phyloP scores from a whole-genome alignment of 768 basidiomycete genomes.

The Brasilioporus rufonigricans region DNA sequence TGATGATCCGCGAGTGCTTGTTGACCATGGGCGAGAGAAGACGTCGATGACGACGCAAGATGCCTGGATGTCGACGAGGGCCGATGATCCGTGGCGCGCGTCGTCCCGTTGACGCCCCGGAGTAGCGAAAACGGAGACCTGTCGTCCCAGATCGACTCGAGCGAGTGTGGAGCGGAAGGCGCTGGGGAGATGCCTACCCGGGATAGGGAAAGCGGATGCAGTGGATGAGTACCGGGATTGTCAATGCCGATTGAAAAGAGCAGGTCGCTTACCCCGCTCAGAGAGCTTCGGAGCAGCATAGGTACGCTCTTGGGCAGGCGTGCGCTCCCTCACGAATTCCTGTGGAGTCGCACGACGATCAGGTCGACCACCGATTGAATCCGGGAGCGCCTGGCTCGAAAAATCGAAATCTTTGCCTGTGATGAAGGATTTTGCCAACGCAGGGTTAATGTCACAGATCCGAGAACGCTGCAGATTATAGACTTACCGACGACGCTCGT shows the following conservation, averaged over 20 bases:
- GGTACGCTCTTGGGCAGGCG: conserved; percentile 27
- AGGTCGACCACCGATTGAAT: conserved; percentile 11
- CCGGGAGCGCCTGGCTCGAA: conserved; percentile 42
- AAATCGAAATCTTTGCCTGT: conserved; percentile 94
- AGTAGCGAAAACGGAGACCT: conserved; percentile 73
- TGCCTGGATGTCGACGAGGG: conserved; percentile 26
- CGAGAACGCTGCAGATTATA: not conserved
- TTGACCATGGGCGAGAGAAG: conserved; percentile 25
- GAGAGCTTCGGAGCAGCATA: conserved; percentile 13
- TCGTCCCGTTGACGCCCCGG: conserved; percentile 49
- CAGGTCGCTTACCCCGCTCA: conserved; percentile 30
- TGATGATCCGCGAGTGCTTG: conserved; percentile 34
- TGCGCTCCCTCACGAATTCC: conserved; percentile 26
- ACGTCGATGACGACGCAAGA: conserved; percentile 19
- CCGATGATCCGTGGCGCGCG: conserved; percentile 38
- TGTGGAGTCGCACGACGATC: conserved; percentile 22
- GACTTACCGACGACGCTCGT: conserved; percentile 67
- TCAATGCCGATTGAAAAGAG: conserved; percentile 3
- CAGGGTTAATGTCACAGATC: conserved; percentile 14
- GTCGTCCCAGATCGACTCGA: conserved; percentile 82
- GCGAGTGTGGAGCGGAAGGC: conserved; percentile 37
- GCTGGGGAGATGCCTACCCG: conserved; percentile 25
- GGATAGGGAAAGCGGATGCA: conserved; percentile 10
- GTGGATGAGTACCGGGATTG: conserved; percentile 10
- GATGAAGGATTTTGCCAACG: conserved; percentile 4